Evolutionary conservation across 148 eudicot species (phyloP), one percentile per base, ranked within the genome.

Genomic region (Rhododendron ovatum): DNA sequence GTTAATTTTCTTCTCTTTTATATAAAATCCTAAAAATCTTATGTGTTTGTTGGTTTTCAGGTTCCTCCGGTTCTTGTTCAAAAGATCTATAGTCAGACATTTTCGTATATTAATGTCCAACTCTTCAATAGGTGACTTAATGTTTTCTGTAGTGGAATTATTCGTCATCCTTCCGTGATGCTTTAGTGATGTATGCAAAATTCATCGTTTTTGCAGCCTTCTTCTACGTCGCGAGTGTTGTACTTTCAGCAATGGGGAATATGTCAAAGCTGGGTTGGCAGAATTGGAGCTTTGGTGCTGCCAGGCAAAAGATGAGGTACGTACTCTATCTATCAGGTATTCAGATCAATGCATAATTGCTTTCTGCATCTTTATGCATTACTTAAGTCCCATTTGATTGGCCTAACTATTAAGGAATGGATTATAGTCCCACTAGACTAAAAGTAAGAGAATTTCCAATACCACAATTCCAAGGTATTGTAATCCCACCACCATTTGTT

Each of bases 181-280:
- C 57, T 88, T 77, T 50, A 41, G 59, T 71, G 63, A 85, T 81
- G 41, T 18, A 41, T 71, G 63, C 35, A 48, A 65, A 86, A 24
- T 77, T 45, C 53, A 9, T 80, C 79, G 26, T 82, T 81, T 82
- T 78, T 88, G 87, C 89, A 97, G 99, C 89, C 96, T 97, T 74
- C 95, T 95, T 39, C 92, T 95, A 48, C 98, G 98, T 24, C 98
- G 99, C 53, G 99, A 97, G 90, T 95, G 98, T 88, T 97, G 99
- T 90, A 95, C 99, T 73, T 97, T 97, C 88, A 94, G 96, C 92
- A 97, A 95, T 83, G 99, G 99, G 39, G 99, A 97, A 87, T 97
- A 97, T 87, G 98, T 97, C 43, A 97, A 97, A 89, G 86, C 99
- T 84, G 99, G 99, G 80, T 81, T 97, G 81, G 99, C 99, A 39